Conservation (phyloP, 495 filamentous ascomycete genomes). For the Eremomyces bilateralis region DNA sequence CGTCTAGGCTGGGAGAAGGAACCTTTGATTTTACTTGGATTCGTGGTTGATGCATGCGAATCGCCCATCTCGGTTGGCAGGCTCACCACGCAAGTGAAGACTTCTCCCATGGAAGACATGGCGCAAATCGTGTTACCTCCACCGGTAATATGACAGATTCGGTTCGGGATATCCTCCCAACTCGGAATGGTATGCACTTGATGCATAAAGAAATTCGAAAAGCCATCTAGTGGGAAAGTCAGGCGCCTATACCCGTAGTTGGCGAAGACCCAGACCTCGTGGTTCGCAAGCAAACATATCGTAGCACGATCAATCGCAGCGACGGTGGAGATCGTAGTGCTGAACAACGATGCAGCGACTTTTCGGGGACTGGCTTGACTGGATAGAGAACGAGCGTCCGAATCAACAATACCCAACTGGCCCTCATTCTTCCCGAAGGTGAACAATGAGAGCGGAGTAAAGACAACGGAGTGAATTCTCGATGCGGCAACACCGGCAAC, state of each 20-base stretch:
- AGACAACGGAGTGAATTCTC: conserved; percentile 72
- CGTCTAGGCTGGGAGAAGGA: conserved; percentile 52
- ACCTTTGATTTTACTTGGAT: conserved; percentile 64
- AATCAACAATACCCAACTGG: conserved; percentile 83
- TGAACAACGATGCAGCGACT: conserved; percentile 72
- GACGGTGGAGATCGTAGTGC: conserved; percentile 50
- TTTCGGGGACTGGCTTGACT: conserved; percentile 61
- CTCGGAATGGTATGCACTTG: conserved; percentile 23
- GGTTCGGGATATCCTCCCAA: conserved; percentile 39
- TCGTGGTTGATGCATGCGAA: conserved; percentile 49
- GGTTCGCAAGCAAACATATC: conserved; percentile 60
- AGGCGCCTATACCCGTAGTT: conserved; percentile 83
- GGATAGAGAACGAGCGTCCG: conserved; percentile 76
- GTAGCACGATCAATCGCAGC: conserved; percentile 85
- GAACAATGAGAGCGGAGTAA: conserved; percentile 60
- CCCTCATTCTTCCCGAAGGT: conserved; percentile 94
- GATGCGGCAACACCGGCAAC: conserved; percentile 78
- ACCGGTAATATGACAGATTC: conserved; percentile 51
- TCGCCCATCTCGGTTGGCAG: conserved; percentile 33
- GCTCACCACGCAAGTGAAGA: conserved; percentile 60
- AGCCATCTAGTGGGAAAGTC: conserved; percentile 53
- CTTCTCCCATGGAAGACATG: conserved; percentile 58
- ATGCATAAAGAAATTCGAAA: conserved; percentile 31
- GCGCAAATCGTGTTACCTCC: conserved; percentile 83
- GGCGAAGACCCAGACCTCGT: conserved; percentile 79